Percentiles rank a stretch among this genome's conserved stretches.
phyloP scores from a whole-genome alignment of 257 asterid genomes.

The Solanum paucissectum region DNA sequence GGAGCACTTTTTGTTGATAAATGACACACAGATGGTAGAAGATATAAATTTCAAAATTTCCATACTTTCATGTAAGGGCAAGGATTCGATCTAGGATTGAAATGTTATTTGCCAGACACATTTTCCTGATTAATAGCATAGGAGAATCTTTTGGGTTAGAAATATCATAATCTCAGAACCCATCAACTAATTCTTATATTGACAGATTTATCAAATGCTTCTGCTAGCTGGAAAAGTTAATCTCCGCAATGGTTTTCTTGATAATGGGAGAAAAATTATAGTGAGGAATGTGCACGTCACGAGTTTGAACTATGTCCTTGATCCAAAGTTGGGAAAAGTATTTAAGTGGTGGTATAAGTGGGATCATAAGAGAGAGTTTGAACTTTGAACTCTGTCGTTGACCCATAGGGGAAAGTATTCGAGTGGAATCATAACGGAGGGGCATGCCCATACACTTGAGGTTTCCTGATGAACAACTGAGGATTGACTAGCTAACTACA shows the following conservation, averaged over 20 bases:
- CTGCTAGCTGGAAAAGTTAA: background rate
- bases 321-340: no score
- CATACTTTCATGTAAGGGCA: background rate
- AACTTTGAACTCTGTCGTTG: no score
- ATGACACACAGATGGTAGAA: background rate
- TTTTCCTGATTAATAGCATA: background rate
- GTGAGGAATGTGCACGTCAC: no score
- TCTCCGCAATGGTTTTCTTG: background rate
- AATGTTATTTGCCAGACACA: background rate
- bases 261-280: background rate
- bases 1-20: background rate
- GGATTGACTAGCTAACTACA: no score
- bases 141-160: background rate
- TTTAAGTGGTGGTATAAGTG: no score
- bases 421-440: no score
- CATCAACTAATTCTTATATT: background rate
- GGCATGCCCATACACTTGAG: no score
- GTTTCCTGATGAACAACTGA: no score
- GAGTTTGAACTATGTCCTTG: no score
- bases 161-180: background rate
- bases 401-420: no score
- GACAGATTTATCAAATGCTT: background rate
- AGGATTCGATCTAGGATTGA: background rate
- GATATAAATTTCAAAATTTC: background rate
- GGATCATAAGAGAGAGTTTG: no score